phyloP scores from a whole-genome alignment of 2,329 filamentous ascomycete genomes.

The Xylariaceae sp. region DNA sequence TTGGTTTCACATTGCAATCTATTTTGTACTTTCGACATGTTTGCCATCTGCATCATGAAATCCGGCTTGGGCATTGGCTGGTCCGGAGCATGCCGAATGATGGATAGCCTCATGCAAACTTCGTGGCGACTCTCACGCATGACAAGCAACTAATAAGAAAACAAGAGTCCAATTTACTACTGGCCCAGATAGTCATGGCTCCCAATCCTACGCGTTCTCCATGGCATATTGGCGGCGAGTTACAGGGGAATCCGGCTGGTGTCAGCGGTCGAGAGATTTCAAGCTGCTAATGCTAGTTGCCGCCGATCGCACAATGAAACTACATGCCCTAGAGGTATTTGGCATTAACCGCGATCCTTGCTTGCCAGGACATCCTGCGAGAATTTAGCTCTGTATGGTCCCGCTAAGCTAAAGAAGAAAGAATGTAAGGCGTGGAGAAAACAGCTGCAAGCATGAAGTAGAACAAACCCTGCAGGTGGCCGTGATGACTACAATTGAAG shows the following conservation, averaged over 20 bases:
- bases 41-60: not conserved
- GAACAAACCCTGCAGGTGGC: not conserved
- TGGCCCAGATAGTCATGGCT: slow-evolving; percentile 11
- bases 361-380: not conserved
- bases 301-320: slow-evolving; percentile 27
- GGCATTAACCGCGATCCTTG: slow-evolving; percentile 7
- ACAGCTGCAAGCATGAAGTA: not conserved
- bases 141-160: no score
- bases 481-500: not conserved
- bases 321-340: slow-evolving; percentile 18
- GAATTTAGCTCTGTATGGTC: not conserved
- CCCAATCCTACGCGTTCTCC: slow-evolving; percentile 4
- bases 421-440: not conserved
- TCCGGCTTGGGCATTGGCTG: slow-evolving; percentile 20
- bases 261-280: slow-evolving; percentile 22
- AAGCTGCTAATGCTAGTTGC: slow-evolving; percentile 27
- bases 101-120: slow-evolving; percentile 22
- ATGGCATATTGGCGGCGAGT: not conserved
- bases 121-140: slow-evolving; percentile 8
- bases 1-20: slow-evolving; percentile 3
- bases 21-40: not conserved
- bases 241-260: slow-evolving; percentile 30
- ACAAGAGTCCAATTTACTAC: no score
- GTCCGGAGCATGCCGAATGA: slow-evolving; percentile 38
- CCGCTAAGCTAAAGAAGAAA: not conserved